These are phyloP conservation scores for Cladophialophora bantiana DNA, from an alignment of 2,329 filamentous ascomycete genomes.

Conservation along the genomic window DNA sequence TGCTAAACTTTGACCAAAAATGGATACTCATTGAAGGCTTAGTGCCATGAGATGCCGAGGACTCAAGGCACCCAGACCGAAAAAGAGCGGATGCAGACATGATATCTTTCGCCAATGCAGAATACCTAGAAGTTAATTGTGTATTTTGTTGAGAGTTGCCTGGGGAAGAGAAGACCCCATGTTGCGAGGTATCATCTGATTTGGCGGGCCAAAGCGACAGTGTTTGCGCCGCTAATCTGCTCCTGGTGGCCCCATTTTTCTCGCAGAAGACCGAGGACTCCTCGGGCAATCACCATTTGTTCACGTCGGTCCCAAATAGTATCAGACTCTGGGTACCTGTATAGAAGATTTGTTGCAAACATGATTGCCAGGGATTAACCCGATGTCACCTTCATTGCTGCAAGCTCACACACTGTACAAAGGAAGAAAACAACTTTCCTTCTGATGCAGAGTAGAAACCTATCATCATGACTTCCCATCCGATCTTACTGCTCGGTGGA, in stretches of 20 bases:
- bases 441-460: too few relatives aligned
- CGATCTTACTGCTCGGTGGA: too few relatives aligned
- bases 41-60: not conserved
- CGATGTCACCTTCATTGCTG: too few relatives aligned
- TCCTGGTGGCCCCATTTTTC: not conserved
- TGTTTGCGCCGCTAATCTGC: too few relatives aligned
- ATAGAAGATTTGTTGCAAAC: too few relatives aligned
- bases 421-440: too few relatives aligned
- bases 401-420: too few relatives aligned
- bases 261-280: not conserved
- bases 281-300: not conserved
- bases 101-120: not conserved
- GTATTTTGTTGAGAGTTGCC: not conserved
- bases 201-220: not conserved
- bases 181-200: not conserved
- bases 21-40: not conserved
- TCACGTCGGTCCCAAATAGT: too few relatives aligned
- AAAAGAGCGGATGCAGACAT: not conserved
- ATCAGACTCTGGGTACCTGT: too few relatives aligned
- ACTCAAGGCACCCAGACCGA: not conserved
- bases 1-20: too few relatives aligned
- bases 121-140: not conserved
- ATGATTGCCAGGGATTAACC: too few relatives aligned
- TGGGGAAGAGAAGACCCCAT: not conserved
- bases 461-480: too few relatives aligned